Percentiles rank a stretch among this genome's conserved stretches.
phyloP scores from a whole-genome alignment of 305 asterid genomes.

The Fraxinus albicans region DNA sequence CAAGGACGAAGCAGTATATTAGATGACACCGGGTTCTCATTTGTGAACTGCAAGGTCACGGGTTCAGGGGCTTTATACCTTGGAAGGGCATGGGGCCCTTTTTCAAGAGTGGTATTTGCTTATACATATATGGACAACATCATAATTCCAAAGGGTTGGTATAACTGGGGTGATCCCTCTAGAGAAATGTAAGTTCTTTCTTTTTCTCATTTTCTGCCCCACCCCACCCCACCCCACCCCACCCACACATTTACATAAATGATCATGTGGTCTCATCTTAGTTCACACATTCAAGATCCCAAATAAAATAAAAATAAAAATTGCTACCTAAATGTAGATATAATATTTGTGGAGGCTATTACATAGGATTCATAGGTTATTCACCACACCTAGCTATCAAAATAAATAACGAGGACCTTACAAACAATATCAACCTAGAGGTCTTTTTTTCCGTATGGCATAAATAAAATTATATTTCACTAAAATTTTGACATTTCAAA shows the following conservation, averaged over 20 bases:
- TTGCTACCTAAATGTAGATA: background rate
- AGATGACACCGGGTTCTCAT: slow-evolving; percentile 82
- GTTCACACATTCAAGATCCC: background rate
- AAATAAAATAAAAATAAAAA: background rate
- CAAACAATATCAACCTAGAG: background rate
- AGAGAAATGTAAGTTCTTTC: slow-evolving; percentile 64
- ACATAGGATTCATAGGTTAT: background rate
- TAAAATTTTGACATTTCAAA: too few species aligned
- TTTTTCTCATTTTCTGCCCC: background rate
- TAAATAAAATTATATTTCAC: too few species aligned
- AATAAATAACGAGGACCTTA: background rate
- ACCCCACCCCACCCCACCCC: background rate
- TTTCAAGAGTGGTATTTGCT: slow-evolving; percentile 85
- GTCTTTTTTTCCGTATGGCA: too few species aligned
- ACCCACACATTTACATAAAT: background rate
- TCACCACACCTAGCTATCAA: background rate
- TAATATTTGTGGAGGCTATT: background rate
- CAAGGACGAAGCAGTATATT: slow-evolving; percentile 72
- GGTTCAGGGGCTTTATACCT: slow-evolving; percentile 90
- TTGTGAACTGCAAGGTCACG: slow-evolving; percentile 81
- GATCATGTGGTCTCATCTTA: background rate
- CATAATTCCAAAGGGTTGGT: slow-evolving; percentile 90
- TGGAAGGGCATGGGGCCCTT: slow-evolving; percentile 98
- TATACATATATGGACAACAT: slow-evolving; percentile 88
- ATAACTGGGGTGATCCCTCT: slow-evolving; percentile 91